Conservation (phyloP, 441 rosid species). For the Gossypium schwendimanii region DNA sequence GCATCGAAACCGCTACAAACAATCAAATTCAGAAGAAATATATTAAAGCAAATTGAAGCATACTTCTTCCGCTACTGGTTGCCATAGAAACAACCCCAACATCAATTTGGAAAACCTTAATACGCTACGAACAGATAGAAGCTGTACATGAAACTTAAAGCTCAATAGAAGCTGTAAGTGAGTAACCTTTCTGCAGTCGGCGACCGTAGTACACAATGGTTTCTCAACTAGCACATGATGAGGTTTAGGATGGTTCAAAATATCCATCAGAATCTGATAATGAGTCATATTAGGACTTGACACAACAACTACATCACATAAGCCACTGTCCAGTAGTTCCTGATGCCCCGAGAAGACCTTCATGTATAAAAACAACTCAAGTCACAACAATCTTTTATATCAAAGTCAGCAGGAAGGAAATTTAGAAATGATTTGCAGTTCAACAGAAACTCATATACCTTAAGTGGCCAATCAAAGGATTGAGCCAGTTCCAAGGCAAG, state of each 20-base stretch:
- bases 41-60: not conserved
- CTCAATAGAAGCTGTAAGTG: not conserved
- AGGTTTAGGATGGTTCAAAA: conserved; percentile 62
- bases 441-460: conserved; percentile 28
- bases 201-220: conserved; percentile 82
- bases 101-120: not conserved
- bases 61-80: not conserved
- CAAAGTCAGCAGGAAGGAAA: not conserved
- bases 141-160: not conserved
- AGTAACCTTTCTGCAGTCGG: conserved; percentile 69
- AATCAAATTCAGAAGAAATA: not conserved
- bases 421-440: not conserved
- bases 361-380: conserved; percentile 9
- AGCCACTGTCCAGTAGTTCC: conserved; percentile 66
- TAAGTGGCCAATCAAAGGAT: conserved; percentile 55
- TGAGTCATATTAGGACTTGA: conserved; percentile 94
- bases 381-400: not conserved
- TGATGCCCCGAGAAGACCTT: conserved; percentile 76
- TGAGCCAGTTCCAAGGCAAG: conserved; percentile 49
- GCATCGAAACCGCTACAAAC: not conserved
- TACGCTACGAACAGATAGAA: not conserved
- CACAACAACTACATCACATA: conserved; percentile 73
- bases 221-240: conserved; percentile 92
- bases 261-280: conserved; percentile 69
- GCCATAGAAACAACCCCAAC: not conserved